Conservation (phyloP, 2,329 filamentous ascomycete species). For the Hawksworthiomyces lignivorus region DNA sequence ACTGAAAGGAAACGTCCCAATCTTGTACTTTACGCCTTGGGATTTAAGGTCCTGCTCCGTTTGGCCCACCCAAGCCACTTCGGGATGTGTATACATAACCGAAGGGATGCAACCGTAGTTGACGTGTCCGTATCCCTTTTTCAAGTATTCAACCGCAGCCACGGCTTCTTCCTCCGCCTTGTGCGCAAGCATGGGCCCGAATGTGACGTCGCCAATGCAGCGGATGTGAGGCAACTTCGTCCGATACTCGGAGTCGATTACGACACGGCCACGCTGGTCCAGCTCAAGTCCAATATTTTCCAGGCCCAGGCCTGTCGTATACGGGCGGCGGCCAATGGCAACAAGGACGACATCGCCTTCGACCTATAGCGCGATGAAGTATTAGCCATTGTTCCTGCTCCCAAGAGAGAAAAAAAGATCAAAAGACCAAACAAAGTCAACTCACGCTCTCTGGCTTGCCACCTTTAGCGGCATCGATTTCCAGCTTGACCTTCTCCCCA, state of each 20-base stretch:
- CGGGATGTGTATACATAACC: constrained; percentile 99
- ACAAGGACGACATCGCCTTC: constrained; percentile 94
- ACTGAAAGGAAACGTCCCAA: constrained; percentile 92
- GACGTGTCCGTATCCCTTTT: constrained; percentile 95
- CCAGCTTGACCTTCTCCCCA: constrained; percentile 70
- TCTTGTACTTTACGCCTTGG: constrained; percentile 81
- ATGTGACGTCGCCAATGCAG: constrained; percentile 91
- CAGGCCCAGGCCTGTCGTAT: constrained; percentile 82
- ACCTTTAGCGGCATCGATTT: constrained; percentile 88
- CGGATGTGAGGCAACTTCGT: constrained; percentile 97
- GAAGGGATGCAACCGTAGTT: constrained; percentile 98
- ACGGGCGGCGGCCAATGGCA: constrained; percentile 91
- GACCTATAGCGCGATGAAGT: constrained; percentile 44
- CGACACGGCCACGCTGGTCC: constrained; percentile 87
- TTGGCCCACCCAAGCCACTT: constrained; percentile 97
- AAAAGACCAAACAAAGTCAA: background rate
- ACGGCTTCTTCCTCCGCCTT: constrained; percentile 98
- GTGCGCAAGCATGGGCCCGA: constrained; percentile 97
- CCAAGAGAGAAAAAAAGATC: background rate
- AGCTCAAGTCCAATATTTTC: constrained; percentile 90
- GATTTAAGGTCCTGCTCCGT: constrained; percentile 94
- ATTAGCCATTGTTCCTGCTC: no score
- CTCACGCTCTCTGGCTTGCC: constrained; percentile 87
- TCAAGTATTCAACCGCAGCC: constrained; percentile 92
- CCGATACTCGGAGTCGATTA: constrained; percentile 98